Conservation (phyloP, 805 yeast genomes). For the Debaryomyces tyrocola region DNA sequence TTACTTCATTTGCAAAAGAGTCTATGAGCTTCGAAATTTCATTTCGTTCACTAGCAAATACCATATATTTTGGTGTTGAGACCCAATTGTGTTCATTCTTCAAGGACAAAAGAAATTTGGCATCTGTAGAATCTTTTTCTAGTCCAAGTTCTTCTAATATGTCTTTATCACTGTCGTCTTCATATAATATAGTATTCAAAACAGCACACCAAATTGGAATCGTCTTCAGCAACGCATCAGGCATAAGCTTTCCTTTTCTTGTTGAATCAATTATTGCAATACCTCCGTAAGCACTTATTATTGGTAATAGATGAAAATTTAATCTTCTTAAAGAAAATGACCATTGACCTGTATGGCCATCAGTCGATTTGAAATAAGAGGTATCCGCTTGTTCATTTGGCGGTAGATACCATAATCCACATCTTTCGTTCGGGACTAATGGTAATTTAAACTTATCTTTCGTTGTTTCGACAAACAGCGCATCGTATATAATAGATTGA, state of each 20-base stretch:
- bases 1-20: constrained; percentile 45
- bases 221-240: constrained; percentile 85
- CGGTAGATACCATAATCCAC: constrained; percentile 82
- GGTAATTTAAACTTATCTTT: constrained; percentile 30
- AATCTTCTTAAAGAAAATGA: constrained; percentile 69
- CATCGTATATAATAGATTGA: constrained; percentile 70
- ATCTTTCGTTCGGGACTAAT: constrained; percentile 73
- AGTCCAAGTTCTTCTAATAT: constrained; percentile 1
- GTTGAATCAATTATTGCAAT: constrained; percentile 78
- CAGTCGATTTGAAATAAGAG: constrained; percentile 85
- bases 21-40: constrained; percentile 52
- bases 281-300: constrained; percentile 46
- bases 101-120: constrained; percentile 3
- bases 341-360: constrained; percentile 87
- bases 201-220: constrained; percentile 92
- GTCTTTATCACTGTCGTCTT: constrained; percentile 13
- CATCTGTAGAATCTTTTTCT: neutral
- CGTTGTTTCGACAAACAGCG: constrained; percentile 43
- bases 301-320: constrained; percentile 66
- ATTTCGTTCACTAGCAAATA: constrained; percentile 56
- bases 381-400: constrained; percentile 43
- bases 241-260: constrained; percentile 78
- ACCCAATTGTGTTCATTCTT: constrained; percentile 32
- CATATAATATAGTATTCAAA: constrained; percentile 54
- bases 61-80: constrained; percentile 35